Percentiles rank a stretch among this genome's conserved stretches.
Evolutionary conservation across 1,284 basidiomycete genomes (phyloP).

Genomic region (Mycena sp.): DNA sequence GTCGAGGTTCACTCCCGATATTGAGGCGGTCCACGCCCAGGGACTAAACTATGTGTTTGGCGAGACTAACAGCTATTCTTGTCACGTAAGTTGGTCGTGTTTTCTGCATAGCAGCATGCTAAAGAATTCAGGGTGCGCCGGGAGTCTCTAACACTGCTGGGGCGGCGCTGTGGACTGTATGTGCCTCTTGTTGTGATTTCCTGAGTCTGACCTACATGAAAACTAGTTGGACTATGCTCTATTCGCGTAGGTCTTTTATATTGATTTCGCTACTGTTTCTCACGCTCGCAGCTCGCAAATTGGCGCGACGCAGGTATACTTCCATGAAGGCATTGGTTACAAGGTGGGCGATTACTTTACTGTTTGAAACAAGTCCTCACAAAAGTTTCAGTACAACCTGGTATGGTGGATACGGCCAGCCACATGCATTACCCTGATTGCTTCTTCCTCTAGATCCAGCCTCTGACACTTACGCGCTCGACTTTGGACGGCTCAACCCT

Average conservation of each 20-base stretch:
- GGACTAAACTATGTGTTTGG: conserved; percentile 69
- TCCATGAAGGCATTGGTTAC: conserved; percentile 38
- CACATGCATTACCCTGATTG: conserved; percentile 11
- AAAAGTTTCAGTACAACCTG: conserved; percentile 32
- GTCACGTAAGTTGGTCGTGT: conserved; percentile 47
- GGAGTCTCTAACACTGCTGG: conserved; percentile 76
- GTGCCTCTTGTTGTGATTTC: conserved; percentile 10
- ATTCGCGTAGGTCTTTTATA: conserved; percentile 46
- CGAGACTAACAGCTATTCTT: conserved; percentile 63
- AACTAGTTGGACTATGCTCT: conserved; percentile 65
- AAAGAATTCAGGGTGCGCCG: conserved; percentile 59
- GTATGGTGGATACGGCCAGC: conserved; percentile 14
- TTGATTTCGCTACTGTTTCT: conserved; percentile 6
- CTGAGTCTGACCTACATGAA: conserved; percentile 9
- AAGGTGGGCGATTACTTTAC: conserved; percentile 25
- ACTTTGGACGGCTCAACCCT: conserved; percentile 30
- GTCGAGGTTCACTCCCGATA: conserved; percentile 58
- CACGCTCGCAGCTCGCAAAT: conserved; percentile 24
- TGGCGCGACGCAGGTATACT: conserved; percentile 32
- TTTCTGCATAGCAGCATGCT: conserved; percentile 9
- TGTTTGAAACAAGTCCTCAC: conserved; percentile 19
- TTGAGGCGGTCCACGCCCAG: conserved; percentile 52
- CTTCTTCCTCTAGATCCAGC: conserved; percentile 31
- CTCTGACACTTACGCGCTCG: conserved; percentile 29
- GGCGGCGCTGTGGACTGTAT: conserved; percentile 68